A percentile compares a stretch with the other conserved stretches of the same genome.
Evolutionary conservation across 23 red algal genomes (phyloP).

Genomic region (Agarophyton chilense): DNA sequence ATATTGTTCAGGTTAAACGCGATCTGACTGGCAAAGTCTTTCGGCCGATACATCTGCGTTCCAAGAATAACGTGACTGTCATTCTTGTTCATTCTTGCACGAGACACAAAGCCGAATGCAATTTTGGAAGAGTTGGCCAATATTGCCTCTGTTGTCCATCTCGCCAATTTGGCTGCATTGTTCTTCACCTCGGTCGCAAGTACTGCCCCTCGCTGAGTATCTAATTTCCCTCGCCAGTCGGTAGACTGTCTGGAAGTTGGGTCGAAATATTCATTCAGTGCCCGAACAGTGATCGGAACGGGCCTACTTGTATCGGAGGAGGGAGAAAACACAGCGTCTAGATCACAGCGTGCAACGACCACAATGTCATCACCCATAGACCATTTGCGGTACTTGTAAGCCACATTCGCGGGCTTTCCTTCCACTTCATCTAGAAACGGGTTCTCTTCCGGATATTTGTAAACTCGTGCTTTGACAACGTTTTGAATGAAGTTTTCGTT

Average conservation of each 20-base stretch:
- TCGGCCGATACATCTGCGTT: conserved; percentile 94
- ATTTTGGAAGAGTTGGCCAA: conserved; percentile 78
- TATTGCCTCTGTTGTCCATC: conserved; percentile 89
- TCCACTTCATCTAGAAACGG: conserved; percentile 73
- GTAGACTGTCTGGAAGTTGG: conserved; percentile 51
- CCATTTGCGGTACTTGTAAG: conserved; percentile 97
- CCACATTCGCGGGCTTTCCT: conserved; percentile 61
- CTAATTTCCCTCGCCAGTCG: conserved; percentile 94
- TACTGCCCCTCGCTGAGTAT: conserved; percentile 91
- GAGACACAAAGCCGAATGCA: conserved; percentile 95
- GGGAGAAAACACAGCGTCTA: conserved; percentile 72
- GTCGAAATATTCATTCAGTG: conserved; percentile 93
- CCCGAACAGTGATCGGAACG: conserved; percentile 66
- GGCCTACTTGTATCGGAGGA: conserved; percentile 19
- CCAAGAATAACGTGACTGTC: conserved; percentile 84
- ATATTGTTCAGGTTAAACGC: conserved; percentile 82
- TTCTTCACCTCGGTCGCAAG: conserved; percentile 98
- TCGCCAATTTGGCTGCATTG: conserved; percentile 88
- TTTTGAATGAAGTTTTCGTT: conserved; percentile 97
- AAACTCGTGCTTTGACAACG: conserved; percentile 62
- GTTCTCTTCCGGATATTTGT: conserved; percentile 60
- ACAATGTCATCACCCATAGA: conserved; percentile 62
- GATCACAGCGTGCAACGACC: conserved; percentile 89
- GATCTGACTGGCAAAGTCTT: conserved; percentile 96
- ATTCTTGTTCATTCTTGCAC: conserved; percentile 68